Evolutionary conservation across 139 green algal genomes (phyloP).

Genomic region (Desmodesmus armatus): DNA sequence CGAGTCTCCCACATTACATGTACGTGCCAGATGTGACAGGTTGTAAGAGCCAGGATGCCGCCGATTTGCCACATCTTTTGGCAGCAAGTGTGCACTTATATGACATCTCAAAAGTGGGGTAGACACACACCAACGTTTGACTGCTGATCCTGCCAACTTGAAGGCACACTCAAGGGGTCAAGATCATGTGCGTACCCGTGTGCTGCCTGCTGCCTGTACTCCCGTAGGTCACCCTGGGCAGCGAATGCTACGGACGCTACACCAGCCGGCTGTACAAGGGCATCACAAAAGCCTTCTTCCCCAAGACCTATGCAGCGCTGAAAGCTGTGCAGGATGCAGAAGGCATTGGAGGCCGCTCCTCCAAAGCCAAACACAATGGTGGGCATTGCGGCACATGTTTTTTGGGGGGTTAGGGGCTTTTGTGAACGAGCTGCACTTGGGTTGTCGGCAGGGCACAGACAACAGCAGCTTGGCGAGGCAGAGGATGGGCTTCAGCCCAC

Average conservation of each 20-base stretch:
- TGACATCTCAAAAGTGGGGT: too few species aligned
- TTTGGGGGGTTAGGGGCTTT: not conserved
- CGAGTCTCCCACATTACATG: too few species aligned
- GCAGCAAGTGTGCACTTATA: too few species aligned
- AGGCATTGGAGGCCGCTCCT: not conserved
- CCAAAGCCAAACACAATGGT: not conserved
- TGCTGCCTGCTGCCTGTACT: too few species aligned
- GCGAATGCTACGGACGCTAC: not conserved
- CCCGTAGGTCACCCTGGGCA: not conserved
- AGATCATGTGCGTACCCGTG: too few species aligned
- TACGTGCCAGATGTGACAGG: too few species aligned
- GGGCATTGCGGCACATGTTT: not conserved
- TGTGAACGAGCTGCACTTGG: not conserved
- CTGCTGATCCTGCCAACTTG: too few species aligned
- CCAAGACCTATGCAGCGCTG: not conserved
- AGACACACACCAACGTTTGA: too few species aligned
- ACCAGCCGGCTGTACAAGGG: not conserved
- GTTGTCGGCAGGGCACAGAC: not conserved
- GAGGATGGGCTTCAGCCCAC: not conserved
- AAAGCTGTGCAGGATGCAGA: not conserved
- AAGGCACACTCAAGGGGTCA: too few species aligned
- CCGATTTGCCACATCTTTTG: too few species aligned
- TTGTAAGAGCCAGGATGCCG: too few species aligned
- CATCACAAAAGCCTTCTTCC: slow-evolving; percentile 15
- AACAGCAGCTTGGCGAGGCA: not conserved